These are phyloP conservation scores for Russula sp. DNA, from an alignment of 768 basidiomycete species.

Conservation along the genomic window DNA sequence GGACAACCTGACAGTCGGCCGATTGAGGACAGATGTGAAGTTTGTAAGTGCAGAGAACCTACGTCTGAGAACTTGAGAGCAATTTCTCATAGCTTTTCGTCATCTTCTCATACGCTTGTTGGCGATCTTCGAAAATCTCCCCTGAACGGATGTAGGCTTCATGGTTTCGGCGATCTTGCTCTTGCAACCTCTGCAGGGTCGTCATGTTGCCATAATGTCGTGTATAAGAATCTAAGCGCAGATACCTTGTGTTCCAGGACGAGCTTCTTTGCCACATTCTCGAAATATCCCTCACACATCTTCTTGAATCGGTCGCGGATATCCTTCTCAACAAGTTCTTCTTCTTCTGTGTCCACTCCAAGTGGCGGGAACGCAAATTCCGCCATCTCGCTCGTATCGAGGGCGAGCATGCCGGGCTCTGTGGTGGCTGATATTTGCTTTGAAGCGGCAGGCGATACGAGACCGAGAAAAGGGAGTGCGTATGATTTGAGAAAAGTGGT, in stretches of 20 bases:
- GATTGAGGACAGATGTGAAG: background rate
- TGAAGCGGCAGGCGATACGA: conserved; percentile 40
- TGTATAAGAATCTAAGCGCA: background rate
- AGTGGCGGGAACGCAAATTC: conserved; percentile 32
- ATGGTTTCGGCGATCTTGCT: conserved; percentile 93
- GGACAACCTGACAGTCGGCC: conserved; percentile 52
- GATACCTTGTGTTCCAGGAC: conserved; percentile 84
- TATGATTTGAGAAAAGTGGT: conserved; percentile 93
- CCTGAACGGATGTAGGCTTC: conserved; percentile 99
- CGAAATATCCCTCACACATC: conserved; percentile 92
- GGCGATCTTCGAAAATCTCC: conserved; percentile 98
- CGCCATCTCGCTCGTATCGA: conserved; percentile 23
- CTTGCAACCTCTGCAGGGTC: conserved; percentile 72
- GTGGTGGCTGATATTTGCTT: conserved; percentile 53
- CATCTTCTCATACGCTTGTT: conserved; percentile 99
- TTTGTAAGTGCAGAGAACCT: conserved; percentile 23
- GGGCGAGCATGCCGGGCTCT: conserved; percentile 51
- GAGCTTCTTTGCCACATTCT: conserved; percentile 84
- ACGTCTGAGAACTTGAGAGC: conserved; percentile 84
- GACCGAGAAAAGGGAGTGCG: conserved; percentile 80
- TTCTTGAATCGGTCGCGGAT: conserved; percentile 83
- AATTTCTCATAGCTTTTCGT: conserved; percentile 92
- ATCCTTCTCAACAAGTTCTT: conserved; percentile 79
- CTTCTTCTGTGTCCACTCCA: conserved; percentile 40
- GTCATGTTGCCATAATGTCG: background rate